Evolutionary conservation across 2,329 filamentous ascomycete species (phyloP).

Genomic region (Hypoxylon sp.): DNA sequence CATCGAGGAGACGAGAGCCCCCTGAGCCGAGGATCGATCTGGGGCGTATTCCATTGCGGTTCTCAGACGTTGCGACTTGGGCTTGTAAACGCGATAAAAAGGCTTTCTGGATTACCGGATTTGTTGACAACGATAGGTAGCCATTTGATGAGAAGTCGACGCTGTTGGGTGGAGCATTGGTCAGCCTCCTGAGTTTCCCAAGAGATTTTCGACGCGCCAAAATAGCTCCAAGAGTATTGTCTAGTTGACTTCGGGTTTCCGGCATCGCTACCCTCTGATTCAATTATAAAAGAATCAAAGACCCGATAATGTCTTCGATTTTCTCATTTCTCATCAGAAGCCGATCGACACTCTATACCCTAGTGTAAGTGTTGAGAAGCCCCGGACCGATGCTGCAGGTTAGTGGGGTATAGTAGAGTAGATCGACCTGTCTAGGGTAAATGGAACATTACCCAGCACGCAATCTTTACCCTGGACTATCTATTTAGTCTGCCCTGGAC

Average conservation of each 20-base stretch:
- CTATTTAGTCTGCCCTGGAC: background rate
- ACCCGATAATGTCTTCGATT: slow-evolving; percentile 1
- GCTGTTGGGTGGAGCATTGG: slow-evolving; percentile 74
- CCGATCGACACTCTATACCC: slow-evolving; percentile 11
- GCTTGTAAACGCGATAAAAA: slow-evolving; percentile 66
- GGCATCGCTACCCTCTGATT: slow-evolving; percentile 29
- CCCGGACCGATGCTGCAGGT: slow-evolving; percentile 32
- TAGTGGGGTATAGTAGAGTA: slow-evolving; percentile 42
- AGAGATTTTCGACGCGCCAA: slow-evolving; percentile 49
- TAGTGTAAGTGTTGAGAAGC: slow-evolving; percentile 9
- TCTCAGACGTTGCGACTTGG: slow-evolving; percentile 26
- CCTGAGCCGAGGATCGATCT: slow-evolving; percentile 60
- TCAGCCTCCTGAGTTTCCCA: slow-evolving; percentile 62
- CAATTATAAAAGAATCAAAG: slow-evolving; percentile 6
- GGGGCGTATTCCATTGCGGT: slow-evolving; percentile 5
- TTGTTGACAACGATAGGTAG: slow-evolving; percentile 80
- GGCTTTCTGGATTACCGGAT: slow-evolving; percentile 69
- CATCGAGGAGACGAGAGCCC: slow-evolving; percentile 68
- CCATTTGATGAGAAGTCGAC: slow-evolving; percentile 85
- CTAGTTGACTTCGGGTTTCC: slow-evolving; percentile 33
- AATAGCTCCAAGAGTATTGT: slow-evolving; percentile 43
- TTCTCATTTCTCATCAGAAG: slow-evolving; percentile 10
- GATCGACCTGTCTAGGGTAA: slow-evolving; percentile 27
- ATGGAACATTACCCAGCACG: slow-evolving; percentile 31
- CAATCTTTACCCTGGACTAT: slow-evolving; percentile 9